Percentiles rank a stretch among this genome's conserved stretches.
phyloP scores from a whole-genome alignment of 2,329 filamentous ascomycete species.

The Raffaelea ambrosiae region DNA sequence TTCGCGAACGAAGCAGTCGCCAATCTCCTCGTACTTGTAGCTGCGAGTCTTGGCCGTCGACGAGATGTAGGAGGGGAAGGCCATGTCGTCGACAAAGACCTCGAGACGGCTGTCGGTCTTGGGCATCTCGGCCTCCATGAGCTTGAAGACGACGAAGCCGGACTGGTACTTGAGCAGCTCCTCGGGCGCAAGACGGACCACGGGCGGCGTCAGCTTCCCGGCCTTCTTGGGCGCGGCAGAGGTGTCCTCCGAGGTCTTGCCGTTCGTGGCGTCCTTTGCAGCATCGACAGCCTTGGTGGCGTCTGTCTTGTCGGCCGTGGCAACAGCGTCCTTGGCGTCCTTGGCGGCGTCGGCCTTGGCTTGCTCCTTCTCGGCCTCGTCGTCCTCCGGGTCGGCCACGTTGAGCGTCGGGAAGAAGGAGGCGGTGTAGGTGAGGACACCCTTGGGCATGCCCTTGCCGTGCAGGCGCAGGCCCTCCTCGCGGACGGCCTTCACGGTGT shows the following conservation, averaged over 20 bases:
- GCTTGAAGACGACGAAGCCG: conserved; percentile 86
- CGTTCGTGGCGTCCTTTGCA: conserved; percentile 14
- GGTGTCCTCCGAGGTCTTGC: conserved; percentile 23
- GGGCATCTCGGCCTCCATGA: conserved; percentile 81
- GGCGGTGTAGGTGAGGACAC: conserved; percentile 70
- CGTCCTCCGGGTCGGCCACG: conserved; percentile 81
- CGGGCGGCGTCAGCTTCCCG: conserved; percentile 54
- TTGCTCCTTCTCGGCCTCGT: conserved; percentile 51
- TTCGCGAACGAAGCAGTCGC: conserved; percentile 92
- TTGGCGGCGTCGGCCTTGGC: conserved; percentile 31
- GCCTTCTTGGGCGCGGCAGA: conserved; percentile 26
- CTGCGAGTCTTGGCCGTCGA: conserved; percentile 61
- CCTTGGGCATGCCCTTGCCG: conserved; percentile 66
- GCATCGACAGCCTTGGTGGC: conserved; percentile 12
- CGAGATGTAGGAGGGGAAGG: conserved; percentile 81
- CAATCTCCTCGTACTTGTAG: conserved; percentile 80
- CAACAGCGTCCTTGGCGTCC: conserved; percentile 15
- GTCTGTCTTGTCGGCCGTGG: conserved; percentile 23
- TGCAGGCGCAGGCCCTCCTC: conserved; percentile 65
- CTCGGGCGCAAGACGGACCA: conserved; percentile 68
- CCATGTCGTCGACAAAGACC: conserved; percentile 88
- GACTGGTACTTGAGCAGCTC: conserved; percentile 82
- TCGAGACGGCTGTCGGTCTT: conserved; percentile 71
- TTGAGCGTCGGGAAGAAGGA: conserved; percentile 88
- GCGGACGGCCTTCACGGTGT: conserved; percentile 64